Base-by-base conservation (phyloP, 1,284 basidiomycete species). In the Mrakiaceae sp. region DNA sequence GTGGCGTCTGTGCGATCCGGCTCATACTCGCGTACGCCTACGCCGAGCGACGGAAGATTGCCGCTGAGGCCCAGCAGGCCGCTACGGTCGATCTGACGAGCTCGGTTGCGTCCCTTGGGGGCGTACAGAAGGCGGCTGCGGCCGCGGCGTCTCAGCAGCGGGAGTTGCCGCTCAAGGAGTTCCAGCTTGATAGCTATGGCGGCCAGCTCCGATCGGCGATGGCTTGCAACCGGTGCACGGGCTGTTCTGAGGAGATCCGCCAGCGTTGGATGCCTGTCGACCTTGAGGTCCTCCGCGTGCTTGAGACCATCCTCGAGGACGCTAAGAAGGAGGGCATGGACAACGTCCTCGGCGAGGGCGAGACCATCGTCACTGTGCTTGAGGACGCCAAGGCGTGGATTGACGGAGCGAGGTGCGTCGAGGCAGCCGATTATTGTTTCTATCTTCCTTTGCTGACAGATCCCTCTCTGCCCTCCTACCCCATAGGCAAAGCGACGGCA, bases 391-490 rank as follows among this genome's bases (percentile, higher is more conserved):
- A 61, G 16, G 50, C 47, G 10, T 64, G 67, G 60, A 63, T 71
- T 3, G 68, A 69, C 60, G 60, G 67, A n/a, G 63, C 64, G 6
- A 67, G 66, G 72, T 73, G 58, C 66, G 72, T 70, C 50, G 59
- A 58, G n/a, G 57, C 62, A 27, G 27, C 27, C 27, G 27, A 27
- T 27, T 27, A 1, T 27, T 27, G 27, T 2, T 2, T 27, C 27
- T 27, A 27, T 27, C 62, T 51, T 47, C 50, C 42, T n/a, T 12
- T 66, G 1, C 53, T 68, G 5, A 50, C 68, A 27, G 57, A 51
- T 59, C 16, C 49, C 47, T 67, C 59, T 56, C 39, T 64, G 11
- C 27, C 44, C 14, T 63, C 12, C 47, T 27, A 27, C 27, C 27
- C 27, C 27, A 60, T 57, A 64, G 63, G n/a, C 61, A 52, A 58